phyloP scores from a whole-genome alignment of 1,139 yeast species.

The Wickerhamomyces sp. region DNA sequence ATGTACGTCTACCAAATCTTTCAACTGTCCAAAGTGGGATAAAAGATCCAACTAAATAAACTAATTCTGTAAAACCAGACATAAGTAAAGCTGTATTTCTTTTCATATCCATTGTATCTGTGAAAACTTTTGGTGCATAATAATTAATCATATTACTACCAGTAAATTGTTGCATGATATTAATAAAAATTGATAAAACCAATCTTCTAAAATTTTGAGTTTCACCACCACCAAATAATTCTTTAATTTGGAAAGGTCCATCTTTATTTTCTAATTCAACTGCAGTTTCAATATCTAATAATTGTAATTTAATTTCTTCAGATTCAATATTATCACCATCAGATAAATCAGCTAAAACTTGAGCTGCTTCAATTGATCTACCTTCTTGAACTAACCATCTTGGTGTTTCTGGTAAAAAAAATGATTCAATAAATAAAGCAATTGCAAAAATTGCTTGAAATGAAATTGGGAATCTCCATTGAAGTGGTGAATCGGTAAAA shows the following conservation, averaged over 20 bases:
- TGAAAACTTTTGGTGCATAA: constrained; percentile 59
- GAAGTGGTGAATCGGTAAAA: constrained; percentile 45
- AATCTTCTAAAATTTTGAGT: constrained; percentile 31
- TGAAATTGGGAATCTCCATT: constrained; percentile 45
- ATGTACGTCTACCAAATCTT: constrained; percentile 55
- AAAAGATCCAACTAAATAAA: constrained; percentile 58
- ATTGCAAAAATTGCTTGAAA: constrained; percentile 39
- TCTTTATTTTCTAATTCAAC: constrained; percentile 7
- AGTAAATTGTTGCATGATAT: constrained; percentile 48
- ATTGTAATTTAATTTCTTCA: constrained; percentile 2
- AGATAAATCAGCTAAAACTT: constrained; percentile 3
- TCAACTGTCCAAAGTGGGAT: constrained; percentile 62
- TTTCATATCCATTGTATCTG: constrained; percentile 44
- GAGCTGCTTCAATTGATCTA: constrained; percentile 43
- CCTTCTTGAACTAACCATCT: constrained; percentile 63
- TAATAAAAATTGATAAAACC: constrained; percentile 57
- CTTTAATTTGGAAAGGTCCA: constrained; percentile 7
- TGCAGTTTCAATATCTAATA: constrained; percentile 6
- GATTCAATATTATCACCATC: constrained; percentile 1
- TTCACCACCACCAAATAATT: constrained; percentile 3
- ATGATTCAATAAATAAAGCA: constrained; percentile 25
- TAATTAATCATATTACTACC: constrained; percentile 68
- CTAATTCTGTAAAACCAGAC: constrained; percentile 64
- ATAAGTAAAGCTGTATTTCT: constrained; percentile 49
- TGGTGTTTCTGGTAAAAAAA: constrained; percentile 63